Base-by-base conservation (phyloP, 306 rosid species). In the Oxytropis ochrocephala region DNA sequence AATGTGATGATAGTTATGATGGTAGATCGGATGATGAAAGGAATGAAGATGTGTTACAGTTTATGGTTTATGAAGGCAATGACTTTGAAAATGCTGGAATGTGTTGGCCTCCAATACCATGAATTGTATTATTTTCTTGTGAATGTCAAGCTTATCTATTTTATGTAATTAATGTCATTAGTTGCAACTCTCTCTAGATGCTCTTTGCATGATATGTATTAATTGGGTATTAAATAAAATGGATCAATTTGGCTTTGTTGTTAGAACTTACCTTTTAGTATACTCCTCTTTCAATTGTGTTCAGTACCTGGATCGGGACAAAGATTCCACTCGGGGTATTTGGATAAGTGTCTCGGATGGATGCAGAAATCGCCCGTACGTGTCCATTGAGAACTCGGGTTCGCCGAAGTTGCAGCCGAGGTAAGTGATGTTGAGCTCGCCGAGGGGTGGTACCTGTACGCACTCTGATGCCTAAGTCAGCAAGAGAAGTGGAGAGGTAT, bases 41-140 rank as follows among this genome's bases (percentile, higher is more conserved):
- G 11, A 78, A 88, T 70, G 75, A 88, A 19, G 92, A 86, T 49
- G 94, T 77, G 81, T 84, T 90, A 11, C 86, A 93, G 80, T 82
- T 93, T 60, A 81, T 91, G 83, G 89, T 85, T 75, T 90, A 90
- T 70, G 94, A 85, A 79, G 97, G 89, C 54, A 69, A 24, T 24
- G 29, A 24, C 29, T 24, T 74, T n/a, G 83, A 78, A 57, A 86
- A 85, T 81, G 89, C 75, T n/a, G 86, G 66, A 49, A 72, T 70
- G 41, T 77, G 80, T 76, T 87, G 97, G 99, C 95, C 92, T 80
- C 89, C 86, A 19, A 87, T 95, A 69, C 94, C 96, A 19, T 90
- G 71, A 79, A 2, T 41, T 79, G 17, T 79, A 5, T 67, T 65
- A 33, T 62, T 63, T 63, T 21, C 48, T 17, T 53, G 73, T 71